These are phyloP conservation scores for Lasiosphaeriaceae sp. DNA, from an alignment of 495 filamentous ascomycete genomes.

Conservation along the genomic window DNA sequence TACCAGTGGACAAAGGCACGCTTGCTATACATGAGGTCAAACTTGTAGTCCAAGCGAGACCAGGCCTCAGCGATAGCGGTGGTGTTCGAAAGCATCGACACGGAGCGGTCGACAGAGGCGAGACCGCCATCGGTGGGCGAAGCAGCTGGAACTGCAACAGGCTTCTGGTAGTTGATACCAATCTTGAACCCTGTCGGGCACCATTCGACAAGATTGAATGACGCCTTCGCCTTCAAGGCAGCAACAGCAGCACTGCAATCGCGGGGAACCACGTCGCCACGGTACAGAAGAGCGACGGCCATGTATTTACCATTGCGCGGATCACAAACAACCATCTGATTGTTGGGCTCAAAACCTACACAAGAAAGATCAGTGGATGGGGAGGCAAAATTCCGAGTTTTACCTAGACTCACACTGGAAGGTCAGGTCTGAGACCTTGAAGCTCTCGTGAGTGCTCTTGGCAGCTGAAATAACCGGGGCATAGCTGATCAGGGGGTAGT, in stretches of 20 bases:
- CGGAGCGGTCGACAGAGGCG: conserved; percentile 78
- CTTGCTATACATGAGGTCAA: conserved; percentile 97
- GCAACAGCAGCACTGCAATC: conserved; percentile 79
- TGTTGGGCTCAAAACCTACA: conserved; percentile 82
- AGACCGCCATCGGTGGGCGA: conserved; percentile 58
- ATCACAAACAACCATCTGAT: conserved; percentile 95
- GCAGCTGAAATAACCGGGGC: conserved; percentile 78
- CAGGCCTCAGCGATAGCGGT: conserved; percentile 90
- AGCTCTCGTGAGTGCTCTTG: conserved; percentile 86
- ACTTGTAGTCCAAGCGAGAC: conserved; percentile 86
- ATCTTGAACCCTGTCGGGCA: conserved; percentile 96
- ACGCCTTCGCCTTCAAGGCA: conserved; percentile 76
- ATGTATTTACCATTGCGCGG: conserved; percentile 93
- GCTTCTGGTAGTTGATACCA: conserved; percentile 91
- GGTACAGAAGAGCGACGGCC: conserved; percentile 86
- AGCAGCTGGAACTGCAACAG: conserved; percentile 68
- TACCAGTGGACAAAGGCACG: conserved; percentile 96
- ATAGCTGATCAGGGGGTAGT: conserved; percentile 87
- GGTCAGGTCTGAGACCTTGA: conserved; percentile 83
- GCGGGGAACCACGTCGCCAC: conserved; percentile 82
- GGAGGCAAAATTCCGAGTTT: neutral
- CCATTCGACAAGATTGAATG: conserved; percentile 93
- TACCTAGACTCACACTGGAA: conserved; percentile 67
- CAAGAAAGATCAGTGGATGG: conserved; percentile 2
- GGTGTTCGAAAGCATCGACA: conserved; percentile 90